A percentile compares a stretch with the other conserved stretches of the same genome.
Evolutionary conservation across 176 grass and related monocot species (phyloP).

Genomic region (Triticum timopheevii): DNA sequence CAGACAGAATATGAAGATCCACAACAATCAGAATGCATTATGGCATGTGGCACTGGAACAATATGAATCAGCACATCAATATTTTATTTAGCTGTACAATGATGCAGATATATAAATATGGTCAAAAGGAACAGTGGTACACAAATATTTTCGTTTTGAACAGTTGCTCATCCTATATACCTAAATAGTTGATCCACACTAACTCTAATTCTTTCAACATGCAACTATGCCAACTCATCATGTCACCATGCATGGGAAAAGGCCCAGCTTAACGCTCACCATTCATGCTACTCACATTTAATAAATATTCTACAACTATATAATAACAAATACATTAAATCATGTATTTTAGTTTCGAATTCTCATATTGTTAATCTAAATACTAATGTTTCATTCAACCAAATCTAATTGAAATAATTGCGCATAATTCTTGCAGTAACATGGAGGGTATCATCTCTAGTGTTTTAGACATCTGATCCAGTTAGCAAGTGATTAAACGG

Average conservation of each 20-base stretch:
- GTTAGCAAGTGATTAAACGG: neutral
- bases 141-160: conserved; percentile 15
- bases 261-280: too few species aligned
- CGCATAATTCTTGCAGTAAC: too few species aligned
- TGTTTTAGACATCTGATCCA: neutral
- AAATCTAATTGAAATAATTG: too few species aligned
- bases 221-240: too few species aligned
- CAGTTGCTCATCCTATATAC: neutral
- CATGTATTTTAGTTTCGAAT: too few species aligned
- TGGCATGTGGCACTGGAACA: neutral
- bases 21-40: conserved; percentile 2
- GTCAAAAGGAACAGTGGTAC: neutral
- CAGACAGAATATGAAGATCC: neutral
- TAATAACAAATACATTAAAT: too few species aligned
- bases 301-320: neutral
- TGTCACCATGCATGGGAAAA: too few species aligned
- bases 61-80: neutral
- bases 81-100: neutral
- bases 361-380: too few species aligned
- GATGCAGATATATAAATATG: conserved; percentile 9
- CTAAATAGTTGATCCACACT: too few species aligned
- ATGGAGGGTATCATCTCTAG: too few species aligned
- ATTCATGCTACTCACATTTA: neutral
- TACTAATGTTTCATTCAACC: too few species aligned
- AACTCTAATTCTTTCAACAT: too few species aligned